These are phyloP conservation scores for Protomyces inouyei DNA, from an alignment of 1,139 yeast species.

Conservation along the genomic window DNA sequence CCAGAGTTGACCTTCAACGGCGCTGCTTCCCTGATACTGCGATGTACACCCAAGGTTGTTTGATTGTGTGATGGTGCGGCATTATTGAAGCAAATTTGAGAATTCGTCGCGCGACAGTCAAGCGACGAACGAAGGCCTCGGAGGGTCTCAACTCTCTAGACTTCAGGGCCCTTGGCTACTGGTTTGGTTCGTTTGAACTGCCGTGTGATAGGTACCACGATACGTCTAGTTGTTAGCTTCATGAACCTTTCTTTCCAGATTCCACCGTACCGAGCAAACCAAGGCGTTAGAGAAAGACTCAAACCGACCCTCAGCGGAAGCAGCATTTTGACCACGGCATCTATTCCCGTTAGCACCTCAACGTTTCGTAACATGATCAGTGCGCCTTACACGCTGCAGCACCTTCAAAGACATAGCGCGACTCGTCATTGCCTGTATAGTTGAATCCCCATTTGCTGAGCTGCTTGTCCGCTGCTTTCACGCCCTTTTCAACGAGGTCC, in stretches of 20 bases:
- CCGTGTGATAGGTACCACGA: slow-evolving; percentile 11
- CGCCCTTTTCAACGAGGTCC: slow-evolving; percentile 20
- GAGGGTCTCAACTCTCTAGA: neutral
- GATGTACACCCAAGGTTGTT: no score
- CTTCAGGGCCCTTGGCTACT: neutral
- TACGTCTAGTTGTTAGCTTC: slow-evolving; percentile 2
- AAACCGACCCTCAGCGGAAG: slow-evolving; percentile 15
- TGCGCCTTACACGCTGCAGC: slow-evolving; percentile 12
- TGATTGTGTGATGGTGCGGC: no score
- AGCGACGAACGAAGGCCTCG: no score
- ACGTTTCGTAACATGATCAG: neutral
- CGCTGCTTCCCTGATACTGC: neutral
- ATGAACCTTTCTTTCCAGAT: neutral
- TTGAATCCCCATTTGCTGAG: slow-evolving; percentile 11
- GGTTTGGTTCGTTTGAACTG: slow-evolving; percentile 1
- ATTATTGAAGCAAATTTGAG: no score
- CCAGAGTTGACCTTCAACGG: neutral
- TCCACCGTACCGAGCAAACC: slow-evolving; percentile 12
- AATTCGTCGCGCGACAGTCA: neutral
- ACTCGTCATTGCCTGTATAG: slow-evolving; percentile 17
- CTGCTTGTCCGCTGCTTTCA: slow-evolving; percentile 18
- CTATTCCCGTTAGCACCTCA: neutral
- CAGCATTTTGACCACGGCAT: slow-evolving; percentile 18
- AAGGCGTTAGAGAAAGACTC: slow-evolving; percentile 16
- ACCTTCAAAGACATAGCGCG: slow-evolving; percentile 25